Evolutionary conservation across 495 filamentous ascomycete genomes (phyloP), one percentile per base, ranked within the genome.

Genomic region (Penicillium nucicola): DNA sequence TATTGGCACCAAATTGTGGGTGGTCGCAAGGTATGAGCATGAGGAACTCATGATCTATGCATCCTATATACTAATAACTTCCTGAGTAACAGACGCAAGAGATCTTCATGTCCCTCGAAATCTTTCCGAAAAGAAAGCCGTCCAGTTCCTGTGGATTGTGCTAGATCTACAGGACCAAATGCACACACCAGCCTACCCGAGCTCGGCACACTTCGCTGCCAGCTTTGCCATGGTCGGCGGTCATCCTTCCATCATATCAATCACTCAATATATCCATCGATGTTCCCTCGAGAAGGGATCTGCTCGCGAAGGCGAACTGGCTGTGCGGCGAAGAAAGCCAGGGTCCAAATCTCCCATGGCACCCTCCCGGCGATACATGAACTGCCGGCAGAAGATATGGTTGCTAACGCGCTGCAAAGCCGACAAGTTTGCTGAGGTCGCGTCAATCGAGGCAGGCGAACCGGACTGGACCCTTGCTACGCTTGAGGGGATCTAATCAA

Each of bases 301-400:
- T 44, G 42, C 42, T 44, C 42, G 42, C 42, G 42, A 19, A 31
- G 42, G 22, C 42, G 42, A 33, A 44, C 42, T 15, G 31, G 18
- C 14, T 44, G 42, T 32, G 42, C 23, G 42, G 42, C 42, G 42
- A 31, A 31, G 12, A 44, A 44, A 28, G 17, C 42, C 28, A 44
- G 25, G 25, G 17, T 13, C 28, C 28, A 33, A 19, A 28, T n/a
- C 4, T 44, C n/a, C 15, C 17, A 31, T 44, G 30, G 42, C 10
- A 33, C 14, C 12, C 12, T 44, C 15, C 42, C 42, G 12, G 17
- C 33, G 25, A 44, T 44, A 44, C 18, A 44, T 19, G 28, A 44
- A 44, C 42, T 44, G 9, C 42, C 42, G 28, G 42, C 42, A 20
- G 28, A 44, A 13, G 30, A 44, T 23, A 39, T 39, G 15, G 6